phyloP scores from a whole-genome alignment of 139 green algal species.

The Tetraselmis chui region DNA sequence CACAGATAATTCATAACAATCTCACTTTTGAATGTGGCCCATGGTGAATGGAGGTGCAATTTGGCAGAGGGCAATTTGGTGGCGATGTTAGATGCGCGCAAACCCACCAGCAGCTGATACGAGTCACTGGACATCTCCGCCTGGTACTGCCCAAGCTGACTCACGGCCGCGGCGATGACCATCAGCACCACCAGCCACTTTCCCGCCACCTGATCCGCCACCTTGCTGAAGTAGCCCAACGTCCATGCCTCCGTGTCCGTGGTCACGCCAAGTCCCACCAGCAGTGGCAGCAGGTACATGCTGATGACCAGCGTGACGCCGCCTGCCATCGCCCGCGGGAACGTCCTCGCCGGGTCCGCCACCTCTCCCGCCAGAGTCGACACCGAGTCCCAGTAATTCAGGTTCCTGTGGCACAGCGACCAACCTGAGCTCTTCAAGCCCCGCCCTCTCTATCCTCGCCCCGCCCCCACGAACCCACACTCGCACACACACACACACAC shows the following conservation, averaged over 20 bases:
- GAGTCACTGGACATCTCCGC: slow-evolving; percentile 92
- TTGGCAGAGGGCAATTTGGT: too few relatives aligned
- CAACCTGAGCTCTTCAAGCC: too few relatives aligned
- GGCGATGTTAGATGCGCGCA: not conserved
- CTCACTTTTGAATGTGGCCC: too few relatives aligned
- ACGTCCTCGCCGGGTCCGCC: slow-evolving; percentile 44
- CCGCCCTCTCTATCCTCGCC: too few relatives aligned
- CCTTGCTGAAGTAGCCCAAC: slow-evolving; percentile 75
- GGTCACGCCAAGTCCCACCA: slow-evolving; percentile 68
- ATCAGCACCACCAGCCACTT: slow-evolving; percentile 80
- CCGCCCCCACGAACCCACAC: too few relatives aligned
- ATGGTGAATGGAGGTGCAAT: too few relatives aligned
- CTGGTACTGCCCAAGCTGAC: slow-evolving; percentile 86
- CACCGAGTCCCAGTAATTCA: slow-evolving; percentile 89
- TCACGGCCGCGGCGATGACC: slow-evolving; percentile 71
- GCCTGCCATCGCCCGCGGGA: slow-evolving; percentile 71
- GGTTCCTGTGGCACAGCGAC: too few relatives aligned
- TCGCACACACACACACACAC: too few relatives aligned
- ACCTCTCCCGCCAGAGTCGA: slow-evolving; percentile 90
- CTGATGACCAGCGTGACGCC: slow-evolving; percentile 63
- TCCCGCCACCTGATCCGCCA: slow-evolving; percentile 75
- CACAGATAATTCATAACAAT: too few relatives aligned
- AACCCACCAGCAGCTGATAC: slow-evolving; percentile 62
- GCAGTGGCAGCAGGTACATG: slow-evolving; percentile 66
- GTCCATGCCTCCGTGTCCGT: slow-evolving; percentile 49